phyloP scores from a whole-genome alignment of 1,284 basidiomycete species.

The Naganishia cerealis region DNA sequence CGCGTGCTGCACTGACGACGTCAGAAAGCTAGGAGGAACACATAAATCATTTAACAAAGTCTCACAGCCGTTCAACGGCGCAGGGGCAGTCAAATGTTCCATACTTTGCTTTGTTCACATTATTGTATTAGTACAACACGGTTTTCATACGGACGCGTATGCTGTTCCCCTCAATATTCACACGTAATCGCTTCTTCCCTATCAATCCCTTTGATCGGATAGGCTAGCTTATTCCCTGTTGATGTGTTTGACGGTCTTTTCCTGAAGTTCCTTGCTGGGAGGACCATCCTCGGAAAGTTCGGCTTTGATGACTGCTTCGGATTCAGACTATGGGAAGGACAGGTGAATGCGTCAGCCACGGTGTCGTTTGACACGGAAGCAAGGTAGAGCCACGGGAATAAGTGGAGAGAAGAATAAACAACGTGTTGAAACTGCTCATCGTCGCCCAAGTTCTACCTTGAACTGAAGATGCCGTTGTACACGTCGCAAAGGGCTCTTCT shows the following conservation, averaged over 20 bases:
- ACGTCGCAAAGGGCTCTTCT: no score
- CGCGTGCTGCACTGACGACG: no score
- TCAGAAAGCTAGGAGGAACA: no score
- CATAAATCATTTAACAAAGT: no score
- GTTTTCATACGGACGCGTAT: neutral
- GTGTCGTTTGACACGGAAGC: neutral
- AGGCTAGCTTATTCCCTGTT: slow-evolving; percentile 15
- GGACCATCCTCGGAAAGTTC: slow-evolving; percentile 41
- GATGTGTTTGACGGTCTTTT: slow-evolving; percentile 41
- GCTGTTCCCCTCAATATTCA: neutral
- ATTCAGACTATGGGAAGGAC: slow-evolving; percentile 41
- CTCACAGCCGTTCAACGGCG: no score
- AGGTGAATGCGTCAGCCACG: neutral
- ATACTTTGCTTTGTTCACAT: neutral
- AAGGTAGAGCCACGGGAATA: neutral
- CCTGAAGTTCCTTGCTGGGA: slow-evolving; percentile 46
- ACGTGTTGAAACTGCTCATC: neutral
- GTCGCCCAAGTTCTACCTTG: no score
- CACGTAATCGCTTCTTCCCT: neutral
- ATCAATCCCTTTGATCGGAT: neutral
- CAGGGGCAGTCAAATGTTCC: neutral
- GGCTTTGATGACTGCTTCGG: slow-evolving; percentile 49
- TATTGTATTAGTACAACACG: slow-evolving; percentile 23
- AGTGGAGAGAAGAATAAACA: neutral
- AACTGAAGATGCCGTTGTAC: no score